Percentiles rank a stretch among this genome's conserved stretches.
Conservation (phyloP, 2,329 filamentous ascomycete species). For the Penicillium verrucosum region DNA sequence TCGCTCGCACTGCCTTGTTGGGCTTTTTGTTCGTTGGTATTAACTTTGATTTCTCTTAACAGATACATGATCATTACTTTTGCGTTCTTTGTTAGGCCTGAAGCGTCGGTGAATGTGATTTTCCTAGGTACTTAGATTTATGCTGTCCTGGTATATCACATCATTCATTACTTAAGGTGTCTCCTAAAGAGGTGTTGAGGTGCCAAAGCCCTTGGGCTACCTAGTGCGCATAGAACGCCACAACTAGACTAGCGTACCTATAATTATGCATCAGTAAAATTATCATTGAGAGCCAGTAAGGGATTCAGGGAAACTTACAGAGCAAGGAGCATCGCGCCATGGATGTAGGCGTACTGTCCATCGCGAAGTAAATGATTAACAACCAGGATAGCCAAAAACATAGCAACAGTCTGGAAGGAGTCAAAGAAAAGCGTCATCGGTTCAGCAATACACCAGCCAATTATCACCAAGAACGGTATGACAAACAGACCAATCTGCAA, state of each 20-base stretch:
- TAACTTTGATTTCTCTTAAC: neutral
- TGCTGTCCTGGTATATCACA: neutral
- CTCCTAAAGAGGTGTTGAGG: neutral
- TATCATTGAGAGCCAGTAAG: rapidly evolving
- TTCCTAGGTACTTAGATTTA: neutral
- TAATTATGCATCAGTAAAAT: neutral
- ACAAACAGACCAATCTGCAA: slow-evolving; percentile 73
- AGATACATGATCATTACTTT: slow-evolving; percentile 18
- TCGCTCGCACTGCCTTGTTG: neutral
- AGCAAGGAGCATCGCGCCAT: slow-evolving; percentile 63
- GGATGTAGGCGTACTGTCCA: slow-evolving; percentile 72
- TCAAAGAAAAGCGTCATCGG: slow-evolving; percentile 72
- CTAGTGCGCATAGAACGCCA: slow-evolving; percentile 13
- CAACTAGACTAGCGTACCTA: slow-evolving; percentile 12
- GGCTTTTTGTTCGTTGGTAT: neutral
- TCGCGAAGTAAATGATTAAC: slow-evolving; percentile 67
- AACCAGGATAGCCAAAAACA: slow-evolving; percentile 66
- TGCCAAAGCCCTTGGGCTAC: neutral
- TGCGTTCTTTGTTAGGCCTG: slow-evolving; percentile 16
- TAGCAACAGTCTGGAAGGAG: slow-evolving; percentile 68
- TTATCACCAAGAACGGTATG: slow-evolving; percentile 67
- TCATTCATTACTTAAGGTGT: neutral
- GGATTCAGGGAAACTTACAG: slow-evolving; percentile 30
- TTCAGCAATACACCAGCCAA: slow-evolving; percentile 67
- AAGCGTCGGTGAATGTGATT: neutral